These are phyloP conservation scores for Paecilomyces sp. DNA, from an alignment of 2,329 filamentous ascomycete genomes.

Conservation along the genomic window DNA sequence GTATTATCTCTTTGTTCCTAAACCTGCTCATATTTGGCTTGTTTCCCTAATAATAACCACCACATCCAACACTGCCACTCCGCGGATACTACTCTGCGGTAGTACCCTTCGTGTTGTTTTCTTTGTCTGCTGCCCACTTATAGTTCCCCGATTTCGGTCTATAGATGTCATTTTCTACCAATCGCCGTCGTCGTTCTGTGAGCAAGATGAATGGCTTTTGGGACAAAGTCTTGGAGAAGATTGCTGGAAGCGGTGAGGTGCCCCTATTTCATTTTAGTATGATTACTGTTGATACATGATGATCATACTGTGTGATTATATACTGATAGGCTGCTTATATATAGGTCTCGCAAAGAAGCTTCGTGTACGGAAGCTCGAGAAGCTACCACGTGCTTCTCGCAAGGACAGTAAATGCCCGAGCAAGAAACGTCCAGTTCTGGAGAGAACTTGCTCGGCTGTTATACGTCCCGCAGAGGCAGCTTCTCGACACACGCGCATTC, in stretches of 20 bases:
- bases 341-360: background rate
- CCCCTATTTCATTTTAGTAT: background rate
- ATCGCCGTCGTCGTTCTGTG: background rate
- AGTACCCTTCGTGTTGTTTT: background rate
- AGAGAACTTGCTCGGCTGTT: background rate
- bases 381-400: background rate
- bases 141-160: background rate
- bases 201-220: background rate
- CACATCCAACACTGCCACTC: background rate
- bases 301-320: background rate
- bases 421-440: background rate
- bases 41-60: background rate
- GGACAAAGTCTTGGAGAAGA: background rate
- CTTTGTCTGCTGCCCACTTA: background rate
- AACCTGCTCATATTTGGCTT: background rate
- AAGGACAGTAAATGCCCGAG: background rate
- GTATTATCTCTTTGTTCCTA: background rate
- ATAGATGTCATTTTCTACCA: background rate
- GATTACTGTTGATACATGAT: background rate
- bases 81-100: background rate
- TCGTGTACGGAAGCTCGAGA: background rate
- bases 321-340: background rate
- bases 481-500: background rate
- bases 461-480: background rate
- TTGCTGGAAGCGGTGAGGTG: background rate